Evolutionary conservation across 495 filamentous ascomycete species (phyloP).

Genomic region (Polyplosphaeria fusca): DNA sequence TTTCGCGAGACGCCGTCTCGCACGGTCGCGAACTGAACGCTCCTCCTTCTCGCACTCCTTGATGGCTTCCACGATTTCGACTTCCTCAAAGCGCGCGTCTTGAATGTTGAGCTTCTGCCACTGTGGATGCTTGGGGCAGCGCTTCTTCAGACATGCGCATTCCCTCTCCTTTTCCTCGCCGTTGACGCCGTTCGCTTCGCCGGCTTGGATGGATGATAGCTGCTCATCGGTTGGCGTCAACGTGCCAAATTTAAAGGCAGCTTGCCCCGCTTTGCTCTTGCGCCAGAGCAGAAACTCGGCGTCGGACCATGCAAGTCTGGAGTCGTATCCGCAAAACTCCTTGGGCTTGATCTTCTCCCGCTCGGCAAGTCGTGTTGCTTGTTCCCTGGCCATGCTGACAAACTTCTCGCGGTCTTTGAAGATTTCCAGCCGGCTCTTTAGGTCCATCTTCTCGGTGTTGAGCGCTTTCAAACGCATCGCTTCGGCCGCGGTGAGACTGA

Average conservation of each 20-base stretch:
- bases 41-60: constrained; percentile 40
- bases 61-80: constrained; percentile 41
- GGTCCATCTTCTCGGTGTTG: constrained; percentile 29
- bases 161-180: constrained; percentile 15
- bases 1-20: constrained; percentile 13
- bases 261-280: constrained; percentile 28
- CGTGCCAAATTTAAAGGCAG: constrained; percentile 27
- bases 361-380: constrained; percentile 34
- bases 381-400: constrained; percentile 37
- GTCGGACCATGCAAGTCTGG: constrained; percentile 58
- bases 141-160: constrained; percentile 39
- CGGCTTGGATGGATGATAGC: constrained; percentile 12
- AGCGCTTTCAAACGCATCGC: constrained; percentile 31
- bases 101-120: constrained; percentile 44
- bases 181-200: constrained; percentile 10
- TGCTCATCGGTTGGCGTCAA: constrained; percentile 33
- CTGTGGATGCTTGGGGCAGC: constrained; percentile 41
- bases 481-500: constrained; percentile 33
- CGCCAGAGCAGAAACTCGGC: constrained; percentile 53
- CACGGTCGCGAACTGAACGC: constrained; percentile 37
- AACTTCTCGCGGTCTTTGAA: constrained; percentile 45
- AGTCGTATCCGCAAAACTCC: constrained; percentile 65
- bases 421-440: constrained; percentile 33
- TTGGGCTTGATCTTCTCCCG: constrained; percentile 47
- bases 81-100: constrained; percentile 41